Conservation (phyloP, 768 basidiomycete species). For the Suillus placidus region DNA sequence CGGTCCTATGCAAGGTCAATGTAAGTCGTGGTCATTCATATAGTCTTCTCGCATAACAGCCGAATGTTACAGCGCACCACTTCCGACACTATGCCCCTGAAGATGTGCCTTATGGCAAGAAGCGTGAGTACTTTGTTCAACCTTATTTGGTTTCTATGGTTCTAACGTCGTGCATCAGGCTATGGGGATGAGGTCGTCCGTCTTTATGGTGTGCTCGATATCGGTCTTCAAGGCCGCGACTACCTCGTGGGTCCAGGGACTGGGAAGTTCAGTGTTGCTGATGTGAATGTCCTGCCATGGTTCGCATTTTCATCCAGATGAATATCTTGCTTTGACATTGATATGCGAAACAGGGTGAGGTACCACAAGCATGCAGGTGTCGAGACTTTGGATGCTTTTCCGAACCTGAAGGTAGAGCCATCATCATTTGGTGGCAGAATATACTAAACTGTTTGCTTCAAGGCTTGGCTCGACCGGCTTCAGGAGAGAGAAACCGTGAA, state of each 20-base stretch:
- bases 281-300: conserved; percentile 72
- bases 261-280: conserved; percentile 72
- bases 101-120: conserved; percentile 69
- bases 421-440: not conserved
- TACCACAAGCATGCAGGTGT: conserved; percentile 50
- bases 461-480: conserved; percentile 37
- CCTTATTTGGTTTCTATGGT: conserved; percentile 9
- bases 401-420: conserved; percentile 54
- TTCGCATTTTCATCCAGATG: conserved; percentile 24
- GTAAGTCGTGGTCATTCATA: conserved; percentile 12
- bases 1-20: conserved; percentile 89
- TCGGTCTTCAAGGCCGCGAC: conserved; percentile 71
- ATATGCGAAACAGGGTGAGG: conserved; percentile 50
- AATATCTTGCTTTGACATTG: not conserved
- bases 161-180: conserved; percentile 44
- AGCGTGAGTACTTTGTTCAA: conserved; percentile 42
- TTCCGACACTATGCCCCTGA: conserved; percentile 68
- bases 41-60: conserved; percentile 14
- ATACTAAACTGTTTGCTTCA: not conserved
- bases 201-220: conserved; percentile 81
- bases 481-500: conserved; percentile 23
- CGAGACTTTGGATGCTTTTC: conserved; percentile 63
- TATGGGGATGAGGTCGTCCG: conserved; percentile 83
- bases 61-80: conserved; percentile 54
- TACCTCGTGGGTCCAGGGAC: conserved; percentile 77